Percentiles rank a stretch among this genome's conserved stretches.
phyloP scores from a whole-genome alignment of 495 filamentous ascomycete genomes.

The Penicillium steckii region DNA sequence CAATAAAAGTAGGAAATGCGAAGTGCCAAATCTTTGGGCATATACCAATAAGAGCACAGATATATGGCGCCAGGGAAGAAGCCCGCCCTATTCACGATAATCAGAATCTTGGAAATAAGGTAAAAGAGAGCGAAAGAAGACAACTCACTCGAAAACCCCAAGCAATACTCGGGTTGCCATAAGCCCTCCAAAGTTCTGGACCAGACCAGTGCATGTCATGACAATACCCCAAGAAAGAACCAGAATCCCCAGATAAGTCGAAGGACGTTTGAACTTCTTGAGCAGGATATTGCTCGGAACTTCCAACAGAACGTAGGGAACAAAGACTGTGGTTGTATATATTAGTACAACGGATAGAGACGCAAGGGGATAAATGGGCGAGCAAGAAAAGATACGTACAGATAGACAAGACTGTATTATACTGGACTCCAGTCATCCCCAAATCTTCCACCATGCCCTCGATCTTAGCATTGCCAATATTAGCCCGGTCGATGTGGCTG shows the following conservation, averaged over 20 bases:
- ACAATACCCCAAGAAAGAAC: slow-evolving; percentile 54
- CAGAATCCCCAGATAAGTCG: slow-evolving; percentile 51
- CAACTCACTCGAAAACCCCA: slow-evolving; percentile 58
- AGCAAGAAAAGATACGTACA: no score
- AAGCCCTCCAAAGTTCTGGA: slow-evolving; percentile 59
- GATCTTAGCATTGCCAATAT: slow-evolving; percentile 78
- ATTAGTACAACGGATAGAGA: background rate
- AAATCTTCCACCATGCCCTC: slow-evolving; percentile 64
- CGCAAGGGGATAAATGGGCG: no score
- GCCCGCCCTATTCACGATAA: slow-evolving; percentile 36
- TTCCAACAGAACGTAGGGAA: slow-evolving; percentile 66
- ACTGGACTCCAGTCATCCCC: slow-evolving; percentile 54
- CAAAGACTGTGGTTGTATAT: slow-evolving; percentile 43
- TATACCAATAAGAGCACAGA: slow-evolving; percentile 72
- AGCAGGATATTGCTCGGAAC: slow-evolving; percentile 57
- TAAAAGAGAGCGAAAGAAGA: background rate
- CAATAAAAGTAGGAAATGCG: slow-evolving; percentile 62
- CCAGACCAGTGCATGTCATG: slow-evolving; percentile 38
- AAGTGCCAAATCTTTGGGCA: slow-evolving; percentile 26
- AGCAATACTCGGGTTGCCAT: slow-evolving; percentile 61
- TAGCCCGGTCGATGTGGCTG: slow-evolving; percentile 53
- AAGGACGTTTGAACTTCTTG: slow-evolving; percentile 30
- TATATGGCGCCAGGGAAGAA: slow-evolving; percentile 72
- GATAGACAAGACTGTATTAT: slow-evolving; percentile 61
- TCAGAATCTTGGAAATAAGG: background rate